These are phyloP conservation scores for Chytriomyces confervae DNA, from an alignment of 192 early-diverging fungal genomes.

Conservation along the genomic window DNA sequence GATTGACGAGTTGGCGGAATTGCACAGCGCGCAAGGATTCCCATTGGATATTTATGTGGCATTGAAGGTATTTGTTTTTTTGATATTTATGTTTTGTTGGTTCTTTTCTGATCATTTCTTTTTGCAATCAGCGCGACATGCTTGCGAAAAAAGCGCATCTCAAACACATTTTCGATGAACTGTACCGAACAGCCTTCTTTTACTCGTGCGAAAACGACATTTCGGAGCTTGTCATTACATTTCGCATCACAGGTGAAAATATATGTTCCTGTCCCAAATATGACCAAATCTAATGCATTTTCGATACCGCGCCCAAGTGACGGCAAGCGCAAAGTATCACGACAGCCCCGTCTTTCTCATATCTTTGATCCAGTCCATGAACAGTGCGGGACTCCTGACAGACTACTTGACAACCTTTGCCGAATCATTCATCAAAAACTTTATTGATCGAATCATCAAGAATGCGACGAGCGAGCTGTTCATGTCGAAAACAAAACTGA, in stretches of 20 bases:
- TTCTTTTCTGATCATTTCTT: too few species aligned
- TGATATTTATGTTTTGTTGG: neutral
- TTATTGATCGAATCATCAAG: slow-evolving; percentile 12
- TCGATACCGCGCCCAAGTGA: neutral
- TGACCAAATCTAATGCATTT: neutral
- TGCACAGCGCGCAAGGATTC: slow-evolving; percentile 2
- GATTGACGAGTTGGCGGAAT: slow-evolving; percentile 25
- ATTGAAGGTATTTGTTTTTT: slow-evolving; percentile 4
- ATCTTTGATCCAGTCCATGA: slow-evolving; percentile 19
- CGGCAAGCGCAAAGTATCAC: slow-evolving; percentile 22
- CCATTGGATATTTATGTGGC: slow-evolving; percentile 28
- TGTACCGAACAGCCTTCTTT: slow-evolving; percentile 29
- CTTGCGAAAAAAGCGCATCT: slow-evolving; percentile 22
- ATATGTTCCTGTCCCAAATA: neutral
- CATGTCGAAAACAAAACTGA: slow-evolving; percentile 14
- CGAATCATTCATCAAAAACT: slow-evolving; percentile 18
- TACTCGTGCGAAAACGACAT: slow-evolving; percentile 24
- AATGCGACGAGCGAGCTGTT: neutral
- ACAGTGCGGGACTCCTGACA: slow-evolving; percentile 18
- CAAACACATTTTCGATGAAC: slow-evolving; percentile 33
- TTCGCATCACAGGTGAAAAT: slow-evolving; percentile 13
- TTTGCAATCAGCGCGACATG: neutral
- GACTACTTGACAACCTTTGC: slow-evolving; percentile 19
- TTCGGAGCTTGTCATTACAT: slow-evolving; percentile 29
- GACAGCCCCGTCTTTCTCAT: slow-evolving; percentile 26